Evolutionary conservation across 1,284 basidiomycete genomes (phyloP), one percentile per base, ranked within the genome.

Genomic region (Ustilago lituana): DNA sequence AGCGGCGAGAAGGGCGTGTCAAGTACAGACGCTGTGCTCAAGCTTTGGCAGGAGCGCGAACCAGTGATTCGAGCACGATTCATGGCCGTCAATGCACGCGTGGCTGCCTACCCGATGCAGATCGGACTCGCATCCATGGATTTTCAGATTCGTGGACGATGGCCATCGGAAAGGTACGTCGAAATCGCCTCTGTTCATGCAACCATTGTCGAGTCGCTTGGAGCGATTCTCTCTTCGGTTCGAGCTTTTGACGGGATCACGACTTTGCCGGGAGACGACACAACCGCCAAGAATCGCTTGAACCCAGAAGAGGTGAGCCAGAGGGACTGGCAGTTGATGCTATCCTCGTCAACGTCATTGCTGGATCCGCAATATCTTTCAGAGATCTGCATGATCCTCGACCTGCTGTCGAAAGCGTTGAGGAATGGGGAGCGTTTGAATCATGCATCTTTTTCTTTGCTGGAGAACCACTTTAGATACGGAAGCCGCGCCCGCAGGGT

Each of bases 151-250:
- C 83, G 86, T 9, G 87, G 87, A 7, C 81, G 80, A 33, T 88
- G 87, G 87, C 84, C 86, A 5, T 75, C 74, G 12, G 83, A 85
- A 36, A 84, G 87, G 43, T 88, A 87, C 63, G 78, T 76, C 40
- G 78, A 79, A 41, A 65, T 88, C 10, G 68, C 84, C 7, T 81
- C 75, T 2, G 61, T 79, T 11, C 66, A 72, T 24, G 61, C 72
- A 4, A 59, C 73, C 1, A 73, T 78, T 5, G 31, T 66, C 17
- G 76, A 81, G 32, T 37, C 78, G 24, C 49, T 78, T 1, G 65
- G 74, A 15, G 51, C 41, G 20, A 47, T 69, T 23, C 17, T 58
- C 7, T 32, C 51, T 3, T 63, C 51, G 22, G 48, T 69, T 15
- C 51, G 60, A 4, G 55, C 51, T 0, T 69, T 69, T 31, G 54